Evolutionary conservation across 768 basidiomycete genomes (phyloP).

Genomic region (Calocybe indica): DNA sequence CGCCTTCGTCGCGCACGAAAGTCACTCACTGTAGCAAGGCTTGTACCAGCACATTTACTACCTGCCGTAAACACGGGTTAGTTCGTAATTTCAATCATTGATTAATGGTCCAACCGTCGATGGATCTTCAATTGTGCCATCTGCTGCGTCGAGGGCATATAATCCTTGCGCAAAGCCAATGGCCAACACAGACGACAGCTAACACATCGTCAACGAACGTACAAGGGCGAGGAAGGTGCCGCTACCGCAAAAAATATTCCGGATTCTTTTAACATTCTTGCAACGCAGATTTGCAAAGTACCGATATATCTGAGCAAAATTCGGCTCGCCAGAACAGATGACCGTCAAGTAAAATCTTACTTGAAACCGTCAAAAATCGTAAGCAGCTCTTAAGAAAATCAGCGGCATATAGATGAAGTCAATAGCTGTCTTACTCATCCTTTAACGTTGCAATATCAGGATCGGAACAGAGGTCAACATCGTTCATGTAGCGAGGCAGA

Average conservation of each 20-base stretch:
- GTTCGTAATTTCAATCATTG: background rate
- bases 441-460: slow-evolving; percentile 16
- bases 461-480: background rate
- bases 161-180: slow-evolving; percentile 84
- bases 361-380: slow-evolving; percentile 81
- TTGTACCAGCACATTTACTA: slow-evolving; percentile 71
- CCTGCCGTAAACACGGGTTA: slow-evolving; percentile 25
- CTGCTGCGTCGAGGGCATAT: slow-evolving; percentile 87
- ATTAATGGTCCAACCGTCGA: slow-evolving; percentile 30
- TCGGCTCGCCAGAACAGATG: background rate
- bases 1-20: background rate
- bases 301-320: slow-evolving; percentile 61
- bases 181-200: slow-evolving; percentile 79
- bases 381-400: slow-evolving; percentile 49
- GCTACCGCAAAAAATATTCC: slow-evolving; percentile 84
- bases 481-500: background rate
- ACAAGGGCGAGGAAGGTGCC: background rate
- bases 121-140: slow-evolving; percentile 60
- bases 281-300: slow-evolving; percentile 90
- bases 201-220: slow-evolving; percentile 1
- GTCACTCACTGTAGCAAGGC: slow-evolving; percentile 67
- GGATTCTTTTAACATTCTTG: slow-evolving; percentile 90
- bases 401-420: background rate
- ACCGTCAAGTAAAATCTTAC: slow-evolving; percentile 29
- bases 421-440: slow-evolving; percentile 65